Conservation (phyloP, 73 alveolate species). For the Paramecium tetraurelia region DNA sequence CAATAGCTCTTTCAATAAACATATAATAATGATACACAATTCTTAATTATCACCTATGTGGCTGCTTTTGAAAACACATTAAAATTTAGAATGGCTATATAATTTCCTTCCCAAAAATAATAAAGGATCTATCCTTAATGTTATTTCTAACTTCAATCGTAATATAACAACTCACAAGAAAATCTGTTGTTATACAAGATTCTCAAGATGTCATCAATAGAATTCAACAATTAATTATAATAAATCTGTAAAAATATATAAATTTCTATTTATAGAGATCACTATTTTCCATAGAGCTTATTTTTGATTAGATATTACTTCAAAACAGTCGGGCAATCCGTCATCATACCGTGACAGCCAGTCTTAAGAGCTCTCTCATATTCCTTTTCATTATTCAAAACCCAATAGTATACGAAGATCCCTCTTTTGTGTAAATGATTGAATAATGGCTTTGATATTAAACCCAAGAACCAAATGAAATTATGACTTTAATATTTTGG, state of each 20-base stretch:
- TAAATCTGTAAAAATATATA: no score
- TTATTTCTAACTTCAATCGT: no score
- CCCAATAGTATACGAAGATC: slow-evolving; percentile 50
- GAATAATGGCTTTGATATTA: background rate
- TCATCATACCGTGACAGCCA: slow-evolving; percentile 41
- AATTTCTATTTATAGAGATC: background rate
- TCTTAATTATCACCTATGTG: background rate
- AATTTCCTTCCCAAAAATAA: no score
- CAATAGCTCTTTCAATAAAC: no score
- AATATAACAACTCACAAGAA: no score
- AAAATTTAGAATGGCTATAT: no score
- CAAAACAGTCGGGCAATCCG: slow-evolving; percentile 28
- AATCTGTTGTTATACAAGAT: no score
- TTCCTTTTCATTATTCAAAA: slow-evolving; percentile 41
- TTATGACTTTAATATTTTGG: background rate
- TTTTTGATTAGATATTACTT: slow-evolving; percentile 10
- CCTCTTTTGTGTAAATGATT: slow-evolving; percentile 53
- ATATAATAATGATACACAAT: background rate
- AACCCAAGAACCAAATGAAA: background rate
- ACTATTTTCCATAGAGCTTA: background rate
- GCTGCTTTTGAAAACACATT: no score
- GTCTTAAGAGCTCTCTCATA: background rate
- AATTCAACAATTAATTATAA: no score
- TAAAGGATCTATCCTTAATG: no score
- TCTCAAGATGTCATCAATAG: no score